Evolutionary conservation across 2,329 filamentous ascomycete genomes (phyloP).

Genomic region (Aspergillus brunneoviolaceus): DNA sequence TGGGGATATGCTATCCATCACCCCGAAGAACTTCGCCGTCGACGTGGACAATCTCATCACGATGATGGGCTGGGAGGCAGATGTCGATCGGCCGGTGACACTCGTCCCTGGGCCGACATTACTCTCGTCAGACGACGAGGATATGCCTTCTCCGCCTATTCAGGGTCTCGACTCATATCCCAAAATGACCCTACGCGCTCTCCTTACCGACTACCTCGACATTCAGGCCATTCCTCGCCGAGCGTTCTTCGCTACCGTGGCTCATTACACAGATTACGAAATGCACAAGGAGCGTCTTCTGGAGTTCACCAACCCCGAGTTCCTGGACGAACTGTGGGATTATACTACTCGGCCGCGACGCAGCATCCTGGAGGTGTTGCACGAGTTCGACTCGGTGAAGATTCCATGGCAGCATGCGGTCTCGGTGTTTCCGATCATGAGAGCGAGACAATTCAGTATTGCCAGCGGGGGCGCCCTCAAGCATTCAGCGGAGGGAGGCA

Average conservation of each 20-base stretch:
- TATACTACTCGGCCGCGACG: constrained; percentile 89
- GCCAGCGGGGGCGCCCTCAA: constrained; percentile 66
- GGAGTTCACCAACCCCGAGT: constrained; percentile 77
- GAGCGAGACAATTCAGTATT: constrained; percentile 92
- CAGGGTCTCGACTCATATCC: constrained; percentile 37
- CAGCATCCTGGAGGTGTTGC: constrained; percentile 86
- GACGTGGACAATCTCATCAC: constrained; percentile 78
- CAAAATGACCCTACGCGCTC: constrained; percentile 64
- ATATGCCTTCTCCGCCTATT: constrained; percentile 30
- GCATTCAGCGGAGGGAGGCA: constrained; percentile 36
- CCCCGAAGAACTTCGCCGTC: constrained; percentile 78
- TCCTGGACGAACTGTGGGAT: constrained; percentile 89
- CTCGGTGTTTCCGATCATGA: constrained; percentile 74
- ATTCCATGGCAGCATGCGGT: constrained; percentile 73
- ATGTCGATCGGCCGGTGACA: constrained; percentile 69
- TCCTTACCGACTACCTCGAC: constrained; percentile 82
- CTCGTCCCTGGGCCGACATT: constrained; percentile 42
- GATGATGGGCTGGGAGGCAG: constrained; percentile 72
- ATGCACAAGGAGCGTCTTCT: constrained; percentile 77
- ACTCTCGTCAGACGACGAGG: constrained; percentile 16
- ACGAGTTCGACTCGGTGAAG: constrained; percentile 82
- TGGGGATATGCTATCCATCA: constrained; percentile 77
- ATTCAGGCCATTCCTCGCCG: constrained; percentile 86
- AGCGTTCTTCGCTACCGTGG: constrained; percentile 77
- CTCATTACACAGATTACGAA: constrained; percentile 69